Conservation (phyloP, 345 rosid species). For the Theobroma cacao region DNA sequence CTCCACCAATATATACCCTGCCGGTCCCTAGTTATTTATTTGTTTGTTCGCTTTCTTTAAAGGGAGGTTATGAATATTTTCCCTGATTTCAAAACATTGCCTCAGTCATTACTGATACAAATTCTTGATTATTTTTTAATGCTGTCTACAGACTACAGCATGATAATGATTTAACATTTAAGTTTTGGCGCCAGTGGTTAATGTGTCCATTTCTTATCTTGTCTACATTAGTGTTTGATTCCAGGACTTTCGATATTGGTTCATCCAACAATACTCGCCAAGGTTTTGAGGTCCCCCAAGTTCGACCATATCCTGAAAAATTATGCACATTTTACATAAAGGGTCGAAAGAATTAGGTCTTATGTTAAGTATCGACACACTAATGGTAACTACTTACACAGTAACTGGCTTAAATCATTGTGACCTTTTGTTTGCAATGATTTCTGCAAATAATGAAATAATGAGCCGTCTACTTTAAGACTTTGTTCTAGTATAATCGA, state of each 20-base stretch:
- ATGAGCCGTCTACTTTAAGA: neutral
- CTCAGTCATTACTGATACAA: neutral
- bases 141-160: neutral
- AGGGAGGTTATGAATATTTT: neutral
- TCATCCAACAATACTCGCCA: neutral
- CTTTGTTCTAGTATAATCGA: neutral
- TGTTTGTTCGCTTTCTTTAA: neutral
- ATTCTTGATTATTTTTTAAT: neutral
- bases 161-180: neutral
- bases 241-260: slow-evolving; percentile 4
- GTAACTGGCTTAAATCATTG: neutral
- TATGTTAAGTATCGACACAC: neutral
- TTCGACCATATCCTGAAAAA: neutral
- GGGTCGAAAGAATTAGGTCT: neutral
- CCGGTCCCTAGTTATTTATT: neutral
- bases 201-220: slow-evolving; percentile 4
- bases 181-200: neutral
- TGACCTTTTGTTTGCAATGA: neutral
- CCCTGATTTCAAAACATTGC: neutral
- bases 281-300: neutral
- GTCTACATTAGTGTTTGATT: slow-evolving; percentile 11
- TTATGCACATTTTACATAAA: neutral
- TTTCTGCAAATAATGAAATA: slow-evolving; percentile 5
- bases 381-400: neutral
- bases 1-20: slow-evolving; percentile 1